Evolutionary conservation across 2,329 filamentous ascomycete genomes (phyloP).

Genomic region (Verruconis gallopava): DNA sequence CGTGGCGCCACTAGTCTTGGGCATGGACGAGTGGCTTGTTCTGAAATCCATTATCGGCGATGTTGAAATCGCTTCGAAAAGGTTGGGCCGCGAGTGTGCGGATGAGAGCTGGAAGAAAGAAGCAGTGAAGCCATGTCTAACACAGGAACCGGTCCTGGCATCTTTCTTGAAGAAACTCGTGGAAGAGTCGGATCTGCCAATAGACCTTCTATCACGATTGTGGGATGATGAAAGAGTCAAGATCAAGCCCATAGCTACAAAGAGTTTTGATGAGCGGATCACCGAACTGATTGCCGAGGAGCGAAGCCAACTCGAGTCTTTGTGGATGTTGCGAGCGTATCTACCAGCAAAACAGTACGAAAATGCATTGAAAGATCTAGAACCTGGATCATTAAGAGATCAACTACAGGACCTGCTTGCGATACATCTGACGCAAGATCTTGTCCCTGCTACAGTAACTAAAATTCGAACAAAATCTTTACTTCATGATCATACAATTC

Average conservation of each 20-base stretch:
- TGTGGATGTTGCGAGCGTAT: conserved; percentile 22
- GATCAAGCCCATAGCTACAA: not conserved
- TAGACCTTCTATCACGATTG: conserved; percentile 3
- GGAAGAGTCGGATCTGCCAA: conserved; percentile 3
- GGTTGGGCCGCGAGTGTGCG: not conserved
- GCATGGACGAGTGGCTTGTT: not conserved
- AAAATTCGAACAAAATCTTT: conserved; percentile 21
- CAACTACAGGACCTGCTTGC: conserved; percentile 23
- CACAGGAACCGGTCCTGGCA: not conserved
- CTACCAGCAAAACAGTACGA: conserved; percentile 18
- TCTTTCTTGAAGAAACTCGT: not conserved
- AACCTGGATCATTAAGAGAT: conserved; percentile 19
- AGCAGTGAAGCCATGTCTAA: not conserved
- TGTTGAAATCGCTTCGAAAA: conserved; percentile 1
- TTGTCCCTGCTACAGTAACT: conserved; percentile 20
- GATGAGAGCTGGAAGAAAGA: not conserved
- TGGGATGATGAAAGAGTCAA: conserved; percentile 2
- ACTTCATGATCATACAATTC: conserved; percentile 19
- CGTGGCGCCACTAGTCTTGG: not conserved
- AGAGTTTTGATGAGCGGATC: conserved; percentile 12
- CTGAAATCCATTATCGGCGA: not conserved
- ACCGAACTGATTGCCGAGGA: conserved; percentile 18
- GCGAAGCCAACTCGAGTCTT: conserved; percentile 19
- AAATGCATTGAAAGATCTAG: conserved; percentile 14
- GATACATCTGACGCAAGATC: conserved; percentile 20